Percentiles rank a stretch among this genome's conserved stretches.
Conservation (phyloP, 352 stramenopile genomes). For the Pythium aristosporum region DNA sequence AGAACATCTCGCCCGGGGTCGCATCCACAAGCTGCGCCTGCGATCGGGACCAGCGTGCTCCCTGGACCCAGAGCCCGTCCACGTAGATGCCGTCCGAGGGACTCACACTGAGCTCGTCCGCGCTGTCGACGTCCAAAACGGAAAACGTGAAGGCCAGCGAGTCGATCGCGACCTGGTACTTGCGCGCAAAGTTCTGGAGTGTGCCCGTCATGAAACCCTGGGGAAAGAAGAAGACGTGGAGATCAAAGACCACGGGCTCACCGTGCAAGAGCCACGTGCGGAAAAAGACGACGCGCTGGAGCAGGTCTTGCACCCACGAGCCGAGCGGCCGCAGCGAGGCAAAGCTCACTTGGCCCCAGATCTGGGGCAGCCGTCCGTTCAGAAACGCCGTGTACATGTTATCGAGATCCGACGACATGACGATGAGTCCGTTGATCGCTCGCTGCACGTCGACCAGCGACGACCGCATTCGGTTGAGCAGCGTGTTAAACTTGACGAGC, state of each 20-base stretch:
- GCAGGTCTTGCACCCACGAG: conserved; percentile 91
- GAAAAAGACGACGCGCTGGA: conserved; percentile 91
- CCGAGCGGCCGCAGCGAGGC: conserved; percentile 92
- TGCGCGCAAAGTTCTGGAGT: conserved; percentile 93
- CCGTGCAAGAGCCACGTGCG: conserved; percentile 88
- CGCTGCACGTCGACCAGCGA: conserved; percentile 82
- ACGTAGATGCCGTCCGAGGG: conserved; percentile 93
- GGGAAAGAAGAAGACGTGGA: conserved; percentile 95
- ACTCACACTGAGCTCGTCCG: conserved; percentile 49
- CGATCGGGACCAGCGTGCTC: conserved; percentile 86
- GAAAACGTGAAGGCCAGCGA: conserved; percentile 91
- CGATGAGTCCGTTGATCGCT: conserved; percentile 86
- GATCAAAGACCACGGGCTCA: conserved; percentile 88
- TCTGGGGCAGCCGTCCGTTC: conserved; percentile 87
- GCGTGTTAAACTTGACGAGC: conserved; percentile 94
- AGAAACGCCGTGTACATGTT: conserved; percentile 95
- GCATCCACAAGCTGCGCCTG: conserved; percentile 74
- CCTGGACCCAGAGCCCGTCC: conserved; percentile 87
- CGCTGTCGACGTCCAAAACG: conserved; percentile 66
- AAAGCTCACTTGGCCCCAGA: conserved; percentile 91
- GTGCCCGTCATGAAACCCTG: conserved; percentile 96
- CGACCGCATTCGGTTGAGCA: conserved; percentile 80
- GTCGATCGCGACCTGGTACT: conserved; percentile 95
- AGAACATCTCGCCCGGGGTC: conserved; percentile 92
- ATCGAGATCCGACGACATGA: conserved; percentile 95